These are phyloP conservation scores for Aspergillus sp. DNA, from an alignment of 2,329 filamentous ascomycete species.

Conservation along the genomic window DNA sequence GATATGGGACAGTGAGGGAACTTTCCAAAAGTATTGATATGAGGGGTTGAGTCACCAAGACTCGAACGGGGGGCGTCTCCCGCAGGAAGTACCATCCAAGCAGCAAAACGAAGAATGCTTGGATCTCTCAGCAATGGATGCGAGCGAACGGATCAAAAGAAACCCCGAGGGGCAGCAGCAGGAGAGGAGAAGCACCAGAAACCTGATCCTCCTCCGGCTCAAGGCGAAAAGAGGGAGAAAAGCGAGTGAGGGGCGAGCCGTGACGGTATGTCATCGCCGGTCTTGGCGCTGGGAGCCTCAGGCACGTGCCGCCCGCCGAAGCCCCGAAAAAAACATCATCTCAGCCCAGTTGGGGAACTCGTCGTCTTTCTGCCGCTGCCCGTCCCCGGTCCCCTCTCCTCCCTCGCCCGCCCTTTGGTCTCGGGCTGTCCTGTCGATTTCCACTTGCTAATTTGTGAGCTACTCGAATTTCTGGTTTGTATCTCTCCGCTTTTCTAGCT, in stretches of 20 bases:
- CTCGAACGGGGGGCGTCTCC: not conserved
- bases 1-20: not conserved
- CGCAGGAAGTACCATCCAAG: not conserved
- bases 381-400: not conserved
- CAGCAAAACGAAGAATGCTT: not conserved
- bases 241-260: constrained; percentile 12
- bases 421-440: not conserved
- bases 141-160: not conserved
- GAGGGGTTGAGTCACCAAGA: constrained; percentile 15
- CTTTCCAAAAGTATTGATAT: constrained; percentile 18
- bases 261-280: constrained; percentile 21
- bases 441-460: constrained; percentile 14
- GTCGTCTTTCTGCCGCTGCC: constrained; percentile 13
- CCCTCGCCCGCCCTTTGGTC: constrained; percentile 11
- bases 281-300: constrained; percentile 26
- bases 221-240: constrained; percentile 10
- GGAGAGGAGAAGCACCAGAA: constrained; percentile 20
- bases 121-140: not conserved
- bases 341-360: constrained; percentile 22
- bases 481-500: not conserved
- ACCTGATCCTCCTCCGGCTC: constrained; percentile 20
- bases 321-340: constrained; percentile 29
- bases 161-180: constrained; percentile 17
- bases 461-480: constrained; percentile 13
- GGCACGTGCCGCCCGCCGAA: constrained; percentile 23